Percentiles rank a stretch among this genome's conserved stretches.
Conservation (phyloP, 441 rosid genomes). For the Pelargonium citronellum region DNA sequence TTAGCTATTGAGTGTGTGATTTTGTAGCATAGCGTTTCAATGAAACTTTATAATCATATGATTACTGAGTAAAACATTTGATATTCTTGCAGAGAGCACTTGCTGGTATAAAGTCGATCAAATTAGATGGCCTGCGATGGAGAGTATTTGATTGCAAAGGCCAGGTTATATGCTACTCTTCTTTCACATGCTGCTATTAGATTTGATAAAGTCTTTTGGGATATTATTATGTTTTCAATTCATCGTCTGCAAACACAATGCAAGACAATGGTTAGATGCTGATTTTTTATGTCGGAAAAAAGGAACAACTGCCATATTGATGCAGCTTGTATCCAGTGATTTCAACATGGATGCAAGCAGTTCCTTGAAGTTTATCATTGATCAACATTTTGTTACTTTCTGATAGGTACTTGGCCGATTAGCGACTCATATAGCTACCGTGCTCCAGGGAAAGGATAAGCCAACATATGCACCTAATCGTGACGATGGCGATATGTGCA, state of each 20-base stretch:
- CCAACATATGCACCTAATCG: constrained; percentile 88
- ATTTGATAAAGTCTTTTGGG: not conserved
- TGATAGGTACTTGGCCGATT: constrained; percentile 87
- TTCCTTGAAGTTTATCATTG: not conserved
- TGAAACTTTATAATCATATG: too few relatives aligned
- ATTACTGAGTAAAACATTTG: too few relatives aligned
- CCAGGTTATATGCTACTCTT: constrained; percentile 44
- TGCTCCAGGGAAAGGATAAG: constrained; percentile 95
- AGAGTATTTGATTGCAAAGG: too few relatives aligned
- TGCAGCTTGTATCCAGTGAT: not conserved
- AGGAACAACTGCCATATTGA: not conserved
- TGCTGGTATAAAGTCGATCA: too few relatives aligned
- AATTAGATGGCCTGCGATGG: too few relatives aligned
- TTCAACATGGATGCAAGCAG: not conserved
- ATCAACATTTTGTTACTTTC: constrained; percentile 10
- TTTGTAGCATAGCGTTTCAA: too few relatives aligned
- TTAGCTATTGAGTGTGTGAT: too few relatives aligned
- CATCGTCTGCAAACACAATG: not conserved
- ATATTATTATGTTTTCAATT: not conserved
- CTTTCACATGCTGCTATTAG: not conserved
- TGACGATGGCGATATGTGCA: constrained; percentile 95
- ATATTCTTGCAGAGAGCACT: too few relatives aligned
- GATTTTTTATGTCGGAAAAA: not conserved
- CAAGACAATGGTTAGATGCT: not conserved
- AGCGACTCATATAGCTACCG: constrained; percentile 88